phyloP scores from a whole-genome alignment of 768 basidiomycete species.

The Xerocomus potaroensis region DNA sequence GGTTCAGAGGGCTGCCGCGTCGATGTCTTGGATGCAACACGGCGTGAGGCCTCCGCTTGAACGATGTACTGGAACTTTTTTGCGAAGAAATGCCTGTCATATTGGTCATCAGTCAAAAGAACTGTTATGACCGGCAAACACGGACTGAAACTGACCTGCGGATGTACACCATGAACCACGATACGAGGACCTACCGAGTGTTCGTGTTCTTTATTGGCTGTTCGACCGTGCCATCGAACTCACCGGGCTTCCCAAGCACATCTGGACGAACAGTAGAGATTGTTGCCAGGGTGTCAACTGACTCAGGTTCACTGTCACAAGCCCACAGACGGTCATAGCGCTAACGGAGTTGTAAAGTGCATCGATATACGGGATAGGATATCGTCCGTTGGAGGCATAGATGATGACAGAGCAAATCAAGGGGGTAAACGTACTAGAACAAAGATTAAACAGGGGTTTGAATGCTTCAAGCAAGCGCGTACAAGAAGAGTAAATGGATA shows the following conservation, averaged over 20 bases:
- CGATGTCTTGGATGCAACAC: constrained; percentile 18
- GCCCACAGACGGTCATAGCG: constrained; percentile 76
- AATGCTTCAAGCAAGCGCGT: constrained; percentile 23
- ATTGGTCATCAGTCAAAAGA: neutral
- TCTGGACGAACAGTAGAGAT: constrained; percentile 66
- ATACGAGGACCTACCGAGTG: constrained; percentile 58
- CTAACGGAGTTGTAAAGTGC: constrained; percentile 73
- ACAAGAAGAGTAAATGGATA: constrained; percentile 60
- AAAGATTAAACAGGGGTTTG: constrained; percentile 2
- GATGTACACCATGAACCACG: constrained; percentile 79
- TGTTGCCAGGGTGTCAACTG: constrained; percentile 68
- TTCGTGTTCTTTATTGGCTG: neutral
- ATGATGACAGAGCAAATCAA: constrained; percentile 76
- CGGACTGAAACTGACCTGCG: constrained; percentile 55
- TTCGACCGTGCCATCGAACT: constrained; percentile 25
- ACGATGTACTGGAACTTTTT: constrained; percentile 60
- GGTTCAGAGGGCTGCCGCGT: constrained; percentile 18
- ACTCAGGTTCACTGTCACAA: constrained; percentile 66
- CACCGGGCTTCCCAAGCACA: constrained; percentile 74
- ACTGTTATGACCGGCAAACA: too few relatives aligned
- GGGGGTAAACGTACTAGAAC: constrained; percentile 65
- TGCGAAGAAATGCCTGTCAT: constrained; percentile 61
- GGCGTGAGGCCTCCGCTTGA: constrained; percentile 37
- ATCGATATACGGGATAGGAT: constrained; percentile 71
- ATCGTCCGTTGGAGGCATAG: constrained; percentile 75